Percentiles rank a stretch among this genome's conserved stretches.
phyloP scores from a whole-genome alignment of 139 green algal species.

The Chlamydomonas schloesseri region DNA sequence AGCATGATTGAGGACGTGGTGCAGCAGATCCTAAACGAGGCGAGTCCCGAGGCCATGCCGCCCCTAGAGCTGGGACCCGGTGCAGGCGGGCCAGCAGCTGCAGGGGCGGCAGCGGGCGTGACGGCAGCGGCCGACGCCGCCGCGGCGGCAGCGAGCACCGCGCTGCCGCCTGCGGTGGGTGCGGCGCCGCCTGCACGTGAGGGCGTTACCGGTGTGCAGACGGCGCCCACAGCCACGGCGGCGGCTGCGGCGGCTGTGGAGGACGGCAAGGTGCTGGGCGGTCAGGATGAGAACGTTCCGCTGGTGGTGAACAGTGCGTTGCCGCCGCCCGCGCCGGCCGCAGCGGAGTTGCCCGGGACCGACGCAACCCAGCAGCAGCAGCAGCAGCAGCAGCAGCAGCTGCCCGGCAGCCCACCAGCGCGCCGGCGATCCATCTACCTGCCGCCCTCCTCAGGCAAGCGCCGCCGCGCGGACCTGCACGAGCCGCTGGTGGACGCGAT shows the following conservation, averaged over 20 bases:
- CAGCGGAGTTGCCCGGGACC: too few species aligned
- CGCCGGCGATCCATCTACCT: constrained; percentile 31
- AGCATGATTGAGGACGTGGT: constrained; percentile 46
- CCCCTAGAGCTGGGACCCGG: not conserved
- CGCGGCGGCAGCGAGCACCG: not conserved
- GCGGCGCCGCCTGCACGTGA: too few species aligned
- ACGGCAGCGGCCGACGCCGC: too few species aligned
- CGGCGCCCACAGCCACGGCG: not conserved
- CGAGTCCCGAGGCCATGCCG: not conserved
- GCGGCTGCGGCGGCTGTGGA: too few species aligned
- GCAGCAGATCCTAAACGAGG: constrained; percentile 35
- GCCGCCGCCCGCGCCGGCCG: not conserved
- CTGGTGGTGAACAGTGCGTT: not conserved
- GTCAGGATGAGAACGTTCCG: not conserved
- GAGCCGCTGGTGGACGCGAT: not conserved
- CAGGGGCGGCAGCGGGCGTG: too few species aligned
- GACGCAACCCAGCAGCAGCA: not conserved
- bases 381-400: not conserved
- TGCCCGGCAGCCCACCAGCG: not conserved
- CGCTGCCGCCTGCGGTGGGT: too few species aligned
- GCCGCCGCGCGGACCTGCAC: not conserved
- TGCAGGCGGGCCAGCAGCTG: not conserved
- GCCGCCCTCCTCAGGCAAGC: not conserved
- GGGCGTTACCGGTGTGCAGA: not conserved
- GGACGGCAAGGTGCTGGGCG: not conserved